A percentile compares a stretch with the other conserved stretches of the same genome.
phyloP scores from a whole-genome alignment of 345 rosid genomes.

The Eucalyptus caleyi region DNA sequence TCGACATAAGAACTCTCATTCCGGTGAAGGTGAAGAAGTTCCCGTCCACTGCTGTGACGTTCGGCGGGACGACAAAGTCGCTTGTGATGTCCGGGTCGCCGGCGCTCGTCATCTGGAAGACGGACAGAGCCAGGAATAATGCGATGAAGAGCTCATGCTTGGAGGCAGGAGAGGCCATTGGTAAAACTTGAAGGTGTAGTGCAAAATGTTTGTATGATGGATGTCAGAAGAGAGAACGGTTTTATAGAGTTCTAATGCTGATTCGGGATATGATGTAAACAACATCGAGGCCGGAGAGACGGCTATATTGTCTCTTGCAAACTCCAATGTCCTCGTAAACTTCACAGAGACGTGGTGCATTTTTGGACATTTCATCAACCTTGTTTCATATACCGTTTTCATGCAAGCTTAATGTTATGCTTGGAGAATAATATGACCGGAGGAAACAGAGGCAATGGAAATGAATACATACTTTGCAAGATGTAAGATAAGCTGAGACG shows the following conservation, averaged over 20 bases:
- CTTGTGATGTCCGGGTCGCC: background rate
- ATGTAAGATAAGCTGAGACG: background rate
- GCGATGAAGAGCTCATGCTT: background rate
- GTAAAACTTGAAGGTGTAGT: background rate
- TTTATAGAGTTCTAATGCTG: background rate
- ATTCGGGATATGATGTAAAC: background rate
- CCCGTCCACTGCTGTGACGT: background rate
- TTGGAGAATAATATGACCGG: background rate
- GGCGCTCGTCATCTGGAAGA: background rate
- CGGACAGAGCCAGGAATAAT: background rate
- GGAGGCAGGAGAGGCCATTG: background rate
- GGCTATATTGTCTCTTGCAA: background rate
- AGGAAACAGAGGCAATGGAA: background rate
- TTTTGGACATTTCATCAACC: background rate
- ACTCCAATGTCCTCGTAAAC: background rate
- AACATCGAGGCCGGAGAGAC: background rate
- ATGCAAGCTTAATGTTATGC: background rate
- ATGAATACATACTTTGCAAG: background rate
- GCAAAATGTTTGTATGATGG: background rate
- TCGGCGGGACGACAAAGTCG: background rate
- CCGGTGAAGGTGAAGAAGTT: conserved; percentile 1
- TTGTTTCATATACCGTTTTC: background rate
- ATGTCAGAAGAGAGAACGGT: background rate
- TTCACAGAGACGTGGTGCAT: background rate
- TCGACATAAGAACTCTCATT: background rate